Conservation (phyloP, 441 rosid species). For the Corymbia calophylla region DNA sequence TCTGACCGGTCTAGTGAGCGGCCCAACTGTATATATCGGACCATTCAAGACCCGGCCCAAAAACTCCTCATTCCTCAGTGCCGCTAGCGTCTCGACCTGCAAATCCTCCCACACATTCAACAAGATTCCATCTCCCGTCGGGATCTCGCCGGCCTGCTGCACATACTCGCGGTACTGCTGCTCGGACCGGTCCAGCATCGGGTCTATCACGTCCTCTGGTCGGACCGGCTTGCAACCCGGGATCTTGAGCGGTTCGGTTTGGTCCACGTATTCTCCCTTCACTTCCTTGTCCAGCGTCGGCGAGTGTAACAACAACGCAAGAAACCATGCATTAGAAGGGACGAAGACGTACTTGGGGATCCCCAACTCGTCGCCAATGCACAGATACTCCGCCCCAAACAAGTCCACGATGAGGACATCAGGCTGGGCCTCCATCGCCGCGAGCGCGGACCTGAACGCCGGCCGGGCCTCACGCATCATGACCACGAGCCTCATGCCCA, state of each 20-base stretch:
- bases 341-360: slow-evolving; percentile 33
- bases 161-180: slow-evolving; percentile 19
- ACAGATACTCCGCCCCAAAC: slow-evolving; percentile 45
- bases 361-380: slow-evolving; percentile 27
- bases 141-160: neutral
- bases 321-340: slow-evolving; percentile 43
- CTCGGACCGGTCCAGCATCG: slow-evolving; percentile 19
- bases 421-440: slow-evolving; percentile 9
- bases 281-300: slow-evolving; percentile 20
- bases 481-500: slow-evolving; percentile 4
- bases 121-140: slow-evolving; percentile 23
- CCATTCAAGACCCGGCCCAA: neutral
- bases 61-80: neutral
- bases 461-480: slow-evolving; percentile 20
- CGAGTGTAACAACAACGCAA: slow-evolving; percentile 32
- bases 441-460: slow-evolving; percentile 13
- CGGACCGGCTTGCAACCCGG: neutral
- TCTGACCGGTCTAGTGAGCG: neutral
- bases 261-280: neutral
- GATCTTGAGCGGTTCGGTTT: neutral
- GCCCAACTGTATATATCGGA: neutral
- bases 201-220: slow-evolving; percentile 9
- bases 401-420: slow-evolving; percentile 36
- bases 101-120: slow-evolving; percentile 36
- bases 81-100: slow-evolving; percentile 6